phyloP scores from a whole-genome alignment of 2,329 filamentous ascomycete species.

The Fusarium circinatum region DNA sequence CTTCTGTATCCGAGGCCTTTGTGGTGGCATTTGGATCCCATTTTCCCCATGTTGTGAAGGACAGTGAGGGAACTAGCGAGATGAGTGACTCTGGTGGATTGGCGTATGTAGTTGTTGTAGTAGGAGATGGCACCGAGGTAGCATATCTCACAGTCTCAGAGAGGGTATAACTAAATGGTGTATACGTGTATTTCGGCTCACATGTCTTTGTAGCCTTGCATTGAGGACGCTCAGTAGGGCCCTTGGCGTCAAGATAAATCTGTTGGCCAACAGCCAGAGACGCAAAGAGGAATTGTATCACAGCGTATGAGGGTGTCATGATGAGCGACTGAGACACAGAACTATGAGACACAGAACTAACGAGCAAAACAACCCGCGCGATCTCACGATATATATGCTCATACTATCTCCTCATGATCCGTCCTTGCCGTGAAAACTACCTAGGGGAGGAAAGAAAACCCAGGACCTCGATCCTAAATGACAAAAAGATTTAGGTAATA shows the following conservation, averaged over 20 bases:
- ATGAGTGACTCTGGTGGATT: slow-evolving; percentile 42
- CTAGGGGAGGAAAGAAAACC: no score
- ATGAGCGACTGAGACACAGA: not conserved
- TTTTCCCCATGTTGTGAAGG: slow-evolving; percentile 50
- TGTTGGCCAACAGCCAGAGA: slow-evolving; percentile 42
- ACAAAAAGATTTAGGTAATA: no score
- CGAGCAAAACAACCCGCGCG: not conserved
- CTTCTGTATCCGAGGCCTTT: slow-evolving; percentile 43
- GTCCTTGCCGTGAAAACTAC: not conserved
- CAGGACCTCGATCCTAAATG: no score
- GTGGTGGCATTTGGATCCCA: slow-evolving; percentile 47
- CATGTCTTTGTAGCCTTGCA: slow-evolving; percentile 34
- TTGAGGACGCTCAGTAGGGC: slow-evolving; percentile 44
- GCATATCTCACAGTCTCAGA: slow-evolving; percentile 48
- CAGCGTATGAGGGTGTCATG: slow-evolving; percentile 26
- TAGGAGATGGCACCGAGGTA: slow-evolving; percentile 45
- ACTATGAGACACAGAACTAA: no score
- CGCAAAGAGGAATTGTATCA: slow-evolving; percentile 33
- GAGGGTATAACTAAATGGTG: slow-evolving; percentile 46
- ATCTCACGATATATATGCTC: slow-evolving; percentile 8
- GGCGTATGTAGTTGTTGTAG: slow-evolving; percentile 46
- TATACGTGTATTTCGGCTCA: slow-evolving; percentile 44
- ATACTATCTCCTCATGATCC: not conserved
- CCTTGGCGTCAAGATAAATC: slow-evolving; percentile 40
- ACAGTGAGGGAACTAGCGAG: slow-evolving; percentile 42